phyloP scores from a whole-genome alignment of 169 alveolate genomes.

The Cryptosporidium meleagridis region DNA sequence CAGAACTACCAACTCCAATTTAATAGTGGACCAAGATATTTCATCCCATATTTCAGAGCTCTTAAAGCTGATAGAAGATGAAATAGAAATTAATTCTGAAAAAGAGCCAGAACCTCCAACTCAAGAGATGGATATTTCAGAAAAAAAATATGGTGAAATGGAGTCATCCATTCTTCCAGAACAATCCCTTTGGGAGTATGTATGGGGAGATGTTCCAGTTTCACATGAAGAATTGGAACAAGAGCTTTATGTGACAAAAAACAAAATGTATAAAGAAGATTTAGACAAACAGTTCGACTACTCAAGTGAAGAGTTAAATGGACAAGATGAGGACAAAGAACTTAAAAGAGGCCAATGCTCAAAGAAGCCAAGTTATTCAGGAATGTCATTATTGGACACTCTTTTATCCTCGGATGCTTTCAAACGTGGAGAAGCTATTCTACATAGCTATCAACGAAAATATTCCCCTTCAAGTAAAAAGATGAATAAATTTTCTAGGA shows the following conservation, averaged over 20 bases:
- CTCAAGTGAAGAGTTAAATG: background rate
- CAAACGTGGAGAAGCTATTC: constrained; percentile 39
- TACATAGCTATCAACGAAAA: constrained; percentile 11
- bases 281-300: background rate
- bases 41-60: background rate
- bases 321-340: background rate
- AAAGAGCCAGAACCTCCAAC: background rate
- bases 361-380: background rate
- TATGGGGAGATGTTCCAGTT: constrained; percentile 60
- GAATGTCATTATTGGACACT: constrained; percentile 29
- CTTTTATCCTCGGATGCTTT: constrained; percentile 51
- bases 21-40: background rate
- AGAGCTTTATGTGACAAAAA: constrained; percentile 44
- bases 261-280: constrained; percentile 8
- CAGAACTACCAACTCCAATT: background rate
- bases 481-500: background rate
- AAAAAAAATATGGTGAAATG: constrained; percentile 46
- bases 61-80: background rate
- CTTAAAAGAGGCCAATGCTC: background rate
- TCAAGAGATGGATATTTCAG: background rate
- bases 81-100: background rate
- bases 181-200: constrained; percentile 73
- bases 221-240: constrained; percentile 50
- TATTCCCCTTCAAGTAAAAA: background rate
- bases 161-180: constrained; percentile 57